Base-by-base conservation (phyloP, 345 rosid species). In the Rhodomyrtus tomentosa region DNA sequence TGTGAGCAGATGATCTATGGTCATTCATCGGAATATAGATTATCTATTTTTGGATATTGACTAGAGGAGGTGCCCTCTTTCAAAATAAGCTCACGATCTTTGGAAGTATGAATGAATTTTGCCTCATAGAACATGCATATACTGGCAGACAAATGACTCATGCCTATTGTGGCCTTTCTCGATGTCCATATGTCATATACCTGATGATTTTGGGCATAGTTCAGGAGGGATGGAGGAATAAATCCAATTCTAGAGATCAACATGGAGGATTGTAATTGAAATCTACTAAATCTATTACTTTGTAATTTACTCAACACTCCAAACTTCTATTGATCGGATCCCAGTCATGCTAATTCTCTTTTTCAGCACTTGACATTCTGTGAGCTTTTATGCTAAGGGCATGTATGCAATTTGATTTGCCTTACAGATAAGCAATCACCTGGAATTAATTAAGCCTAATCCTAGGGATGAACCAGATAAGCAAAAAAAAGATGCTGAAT, bases 361-460 rank as follows among this genome's bases (percentile, higher is more conserved):
- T 68, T 85, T 45, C 85, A 82, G 83, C 20, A 68, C 3, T 20
- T 68, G 79, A 68, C 36, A 68, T 68, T 68, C 79, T 36, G 45
- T 68, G 79, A 68, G 45, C 45, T 18, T 22, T 81, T 81, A 32
- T 0, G 45, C 45, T 68, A 9, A 68, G 36, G 45, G 79, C 45
- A 36, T 4, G 24, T 32, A 0, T 18, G 14, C 79, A 68, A 4
- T 68, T 68, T 13, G 14, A 36, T 24, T 56, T 72, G 38, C 36
- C 82, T 85, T 59, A 83, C 93, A 96, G 98, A 89, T 96, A 86
- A 95, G 99, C 91, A 96, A 94, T 91, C 99, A 96, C 89, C 88
- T 95, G 85, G 99, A 96, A 93, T 95, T 96, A 84, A 91, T 96
- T 79, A 96, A 96, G 94, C 98, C 98, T n/a, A 95, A 94, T 83